These are phyloP conservation scores for Phytopythium cucurbitacearum DNA, from an alignment of 352 stramenopile species.

Conservation along the genomic window DNA sequence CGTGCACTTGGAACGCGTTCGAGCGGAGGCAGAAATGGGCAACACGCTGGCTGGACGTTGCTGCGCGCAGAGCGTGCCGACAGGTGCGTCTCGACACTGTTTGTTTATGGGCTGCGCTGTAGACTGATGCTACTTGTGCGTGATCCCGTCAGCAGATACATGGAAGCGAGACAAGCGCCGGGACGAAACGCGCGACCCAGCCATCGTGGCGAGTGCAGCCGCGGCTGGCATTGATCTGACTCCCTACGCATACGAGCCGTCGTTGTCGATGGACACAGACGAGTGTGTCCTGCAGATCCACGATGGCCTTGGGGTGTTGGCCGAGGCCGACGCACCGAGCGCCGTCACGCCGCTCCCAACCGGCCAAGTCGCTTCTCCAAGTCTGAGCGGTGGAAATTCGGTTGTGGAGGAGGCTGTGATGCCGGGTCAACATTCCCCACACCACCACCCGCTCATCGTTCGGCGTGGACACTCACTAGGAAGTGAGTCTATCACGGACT, in stretches of 20 bases:
- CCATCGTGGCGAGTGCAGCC: background rate
- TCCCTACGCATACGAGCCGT: slow-evolving; percentile 11
- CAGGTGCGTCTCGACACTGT: slow-evolving; percentile 10
- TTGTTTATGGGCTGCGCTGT: background rate
- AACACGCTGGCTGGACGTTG: slow-evolving; percentile 9
- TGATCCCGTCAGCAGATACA: slow-evolving; percentile 7
- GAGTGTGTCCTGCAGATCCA: slow-evolving; percentile 18
- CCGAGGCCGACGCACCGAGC: background rate
- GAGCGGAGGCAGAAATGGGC: slow-evolving; percentile 1
- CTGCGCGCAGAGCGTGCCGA: slow-evolving; percentile 26
- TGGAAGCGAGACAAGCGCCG: slow-evolving; percentile 20
- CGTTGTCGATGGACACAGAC: slow-evolving; percentile 16
- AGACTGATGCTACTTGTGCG: background rate
- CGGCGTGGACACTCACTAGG: background rate
- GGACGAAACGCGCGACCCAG: background rate
- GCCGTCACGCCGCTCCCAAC: too few species aligned
- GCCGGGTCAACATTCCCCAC: background rate
- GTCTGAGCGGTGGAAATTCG: too few species aligned
- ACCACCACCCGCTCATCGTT: slow-evolving; percentile 4
- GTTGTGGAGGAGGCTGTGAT: background rate
- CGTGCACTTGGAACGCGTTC: too few species aligned
- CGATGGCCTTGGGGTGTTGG: slow-evolving; percentile 7
- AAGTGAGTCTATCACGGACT: background rate
- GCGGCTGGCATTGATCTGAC: slow-evolving; percentile 4
- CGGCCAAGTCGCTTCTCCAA: background rate